Base-by-base conservation (phyloP, 2,329 filamentous ascomycete species). In the Cercospora nicotianae region DNA sequence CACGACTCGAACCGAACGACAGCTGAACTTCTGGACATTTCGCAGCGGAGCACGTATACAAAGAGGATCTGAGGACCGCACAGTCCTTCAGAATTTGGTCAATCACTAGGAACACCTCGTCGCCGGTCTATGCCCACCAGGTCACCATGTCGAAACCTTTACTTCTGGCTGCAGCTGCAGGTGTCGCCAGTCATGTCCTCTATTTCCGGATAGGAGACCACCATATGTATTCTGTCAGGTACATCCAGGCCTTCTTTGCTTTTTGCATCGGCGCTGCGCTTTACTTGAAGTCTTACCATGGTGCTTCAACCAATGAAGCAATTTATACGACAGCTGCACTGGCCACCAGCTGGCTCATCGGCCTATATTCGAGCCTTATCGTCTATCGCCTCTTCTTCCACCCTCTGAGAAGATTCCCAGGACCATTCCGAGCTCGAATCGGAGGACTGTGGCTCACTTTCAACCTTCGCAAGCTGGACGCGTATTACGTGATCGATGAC, bases 381-480 rank as follows among this genome's bases (percentile, higher is more conserved):
- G 66, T 77, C 26, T 82, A 80, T 65, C 76, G 80, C 33, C 42
- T 75, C 12, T 76, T 76, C 60, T 73, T 79, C 60, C 74, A 78
- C 53, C 76, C 72, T 5, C 66, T 79, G 12, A 72, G 69, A 20
- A 69, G 68, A 7, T 77, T 80, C 33, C 77, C 78, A 3, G 78
- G 78, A 13, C 80, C 80, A 3, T 74, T 73, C 39, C 65, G 63
- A 30, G 77, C 78, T 7, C 75, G 78, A 20, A 16, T 82, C 10
- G 74, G 76, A 1, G 75, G 66, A 16, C 63, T 81, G 20, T 81
- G 73, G 72, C 72, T 75, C 26, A 73, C 72, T 6, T 59, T 65
- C 45, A 67, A 72, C 39, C 69, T 75, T 23, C 39, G 53, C 8
- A 73, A 74, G 1, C 58, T 71, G 9, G 73, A 80, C 59, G 72